phyloP scores from a whole-genome alignment of 2,329 filamentous ascomycete genomes.

The Diaporthe citrichinensis region DNA sequence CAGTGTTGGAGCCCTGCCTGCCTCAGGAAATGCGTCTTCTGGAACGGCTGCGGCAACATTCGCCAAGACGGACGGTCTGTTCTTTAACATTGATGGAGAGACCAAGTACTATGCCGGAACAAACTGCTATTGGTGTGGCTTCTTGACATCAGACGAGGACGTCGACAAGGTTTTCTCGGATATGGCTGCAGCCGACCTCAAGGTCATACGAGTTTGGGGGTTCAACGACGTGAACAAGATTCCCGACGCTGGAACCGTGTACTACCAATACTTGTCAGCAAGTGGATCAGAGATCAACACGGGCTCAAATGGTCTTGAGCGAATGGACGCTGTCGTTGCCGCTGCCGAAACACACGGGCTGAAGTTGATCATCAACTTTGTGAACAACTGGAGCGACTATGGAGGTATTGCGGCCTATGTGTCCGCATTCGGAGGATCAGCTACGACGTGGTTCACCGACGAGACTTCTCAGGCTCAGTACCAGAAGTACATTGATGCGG shows the following conservation, averaged over 20 bases:
- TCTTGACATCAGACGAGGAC: slow-evolving; percentile 60
- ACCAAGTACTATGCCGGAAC: slow-evolving; percentile 64
- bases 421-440: slow-evolving; percentile 67
- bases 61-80: slow-evolving; percentile 46
- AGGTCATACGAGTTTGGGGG: slow-evolving; percentile 73
- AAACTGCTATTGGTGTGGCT: slow-evolving; percentile 68
- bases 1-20: slow-evolving; percentile 43
- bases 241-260: slow-evolving; percentile 54
- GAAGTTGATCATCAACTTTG: slow-evolving; percentile 75
- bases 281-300: slow-evolving; percentile 71
- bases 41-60: slow-evolving; percentile 42
- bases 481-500: slow-evolving; percentile 61
- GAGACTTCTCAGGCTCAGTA: slow-evolving; percentile 69
- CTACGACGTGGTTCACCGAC: slow-evolving; percentile 71
- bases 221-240: slow-evolving; percentile 69
- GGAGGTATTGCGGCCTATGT: slow-evolving; percentile 76
- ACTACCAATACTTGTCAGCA: slow-evolving; percentile 66
- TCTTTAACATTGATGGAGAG: slow-evolving; percentile 58
- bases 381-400: slow-evolving; percentile 79
- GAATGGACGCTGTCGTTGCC: slow-evolving; percentile 74
- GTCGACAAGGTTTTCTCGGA: slow-evolving; percentile 57
- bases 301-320: slow-evolving; percentile 71
- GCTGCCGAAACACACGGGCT: slow-evolving; percentile 71
- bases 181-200: slow-evolving; percentile 54
- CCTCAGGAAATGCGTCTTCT: slow-evolving; percentile 28